Base-by-base conservation (phyloP, 352 stramenopile genomes). In the Phytopythium vexans region DNA sequence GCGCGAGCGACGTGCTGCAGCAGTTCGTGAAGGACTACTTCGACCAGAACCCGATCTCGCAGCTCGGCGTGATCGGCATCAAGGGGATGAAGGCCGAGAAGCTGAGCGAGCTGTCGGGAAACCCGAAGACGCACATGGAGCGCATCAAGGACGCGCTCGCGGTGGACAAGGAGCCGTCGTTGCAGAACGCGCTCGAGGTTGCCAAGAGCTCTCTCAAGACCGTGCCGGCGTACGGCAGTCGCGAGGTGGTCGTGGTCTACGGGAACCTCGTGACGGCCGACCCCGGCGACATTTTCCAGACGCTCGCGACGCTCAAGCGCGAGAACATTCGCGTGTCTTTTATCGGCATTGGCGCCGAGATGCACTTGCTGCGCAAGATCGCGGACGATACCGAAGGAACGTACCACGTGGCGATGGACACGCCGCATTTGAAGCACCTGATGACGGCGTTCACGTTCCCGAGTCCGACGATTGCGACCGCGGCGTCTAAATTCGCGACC, bases 201-300 rank as follows among this genome's bases (percentile, higher is more conserved):
- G 89, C 89, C n/a, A 75, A 75, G 37, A 88, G 60, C 50, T 84
- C 85, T n/a, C 78, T 99, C 48, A 96, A 97, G 56, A 96, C 95
- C 35, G 92, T 92, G 32, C 83, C 81, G 1, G 76, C 81, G 21
- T 94, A 94, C 46, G 84, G 84, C n/a, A 91, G 78, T 44, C 80
- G 82, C 14, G 84, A 96, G 76, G 80, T 99, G 46, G 68, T 99
- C 6, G 86, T 99, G 21, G 55, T 99, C 32, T 97, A 96, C 54
- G 93, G 89, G 36, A 97, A 92, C 57, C 73, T 99, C 8, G 92
- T 94, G 35, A 98, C 96, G 2, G 97, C 92, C 41, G 97, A 99
- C 72, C 96, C 96, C 5, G 94, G 95, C 37, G 88, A 99, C 70
- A 97, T 99, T 44, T 92, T 98, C 70, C 72, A 90, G 49, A 97